Conservation (phyloP, 495 filamentous ascomycete genomes). For the Aspergillus steynii region DNA sequence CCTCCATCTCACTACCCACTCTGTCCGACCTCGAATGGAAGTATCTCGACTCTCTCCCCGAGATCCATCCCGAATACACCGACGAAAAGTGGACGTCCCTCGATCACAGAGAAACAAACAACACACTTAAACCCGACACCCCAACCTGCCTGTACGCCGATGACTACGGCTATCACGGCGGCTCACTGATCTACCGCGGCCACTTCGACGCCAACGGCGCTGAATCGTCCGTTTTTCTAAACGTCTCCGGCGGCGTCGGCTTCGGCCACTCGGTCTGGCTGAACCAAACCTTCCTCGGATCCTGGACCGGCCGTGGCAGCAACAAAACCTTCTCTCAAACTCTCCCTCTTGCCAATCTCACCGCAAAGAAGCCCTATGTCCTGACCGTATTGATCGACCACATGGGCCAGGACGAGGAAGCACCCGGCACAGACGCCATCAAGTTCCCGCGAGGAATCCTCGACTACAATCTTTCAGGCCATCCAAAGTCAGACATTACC, state of each 20-base stretch:
- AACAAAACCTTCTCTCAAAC: constrained; percentile 37
- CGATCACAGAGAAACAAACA: constrained; percentile 56
- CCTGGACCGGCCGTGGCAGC: constrained; percentile 51
- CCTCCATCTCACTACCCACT: constrained; percentile 49
- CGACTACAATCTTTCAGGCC: constrained; percentile 50
- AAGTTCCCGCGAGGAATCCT: constrained; percentile 68
- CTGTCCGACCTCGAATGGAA: constrained; percentile 60
- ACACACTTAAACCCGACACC: constrained; percentile 50
- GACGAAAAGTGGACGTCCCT: constrained; percentile 58
- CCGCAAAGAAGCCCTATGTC: constrained; percentile 35
- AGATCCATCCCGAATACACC: constrained; percentile 57
- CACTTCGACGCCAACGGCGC: constrained; percentile 62
- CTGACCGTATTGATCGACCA: constrained; percentile 68
- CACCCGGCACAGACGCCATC: constrained; percentile 56
- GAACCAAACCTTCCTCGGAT: constrained; percentile 50
- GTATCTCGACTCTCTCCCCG: constrained; percentile 65
- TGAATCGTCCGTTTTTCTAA: constrained; percentile 52
- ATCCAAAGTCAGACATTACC: constrained; percentile 37
- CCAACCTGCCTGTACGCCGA: constrained; percentile 59
- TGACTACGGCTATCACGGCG: constrained; percentile 72
- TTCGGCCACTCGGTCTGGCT: constrained; percentile 57
- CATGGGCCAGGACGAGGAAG: constrained; percentile 64
- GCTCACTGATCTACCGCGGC: constrained; percentile 65
- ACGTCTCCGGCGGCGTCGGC: constrained; percentile 58
- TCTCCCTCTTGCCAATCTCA: constrained; percentile 44